Evolutionary conservation across 306 rosid genomes (phyloP), one percentile per base, ranked within the genome.

Genomic region (Begonia peltatifolia): DNA sequence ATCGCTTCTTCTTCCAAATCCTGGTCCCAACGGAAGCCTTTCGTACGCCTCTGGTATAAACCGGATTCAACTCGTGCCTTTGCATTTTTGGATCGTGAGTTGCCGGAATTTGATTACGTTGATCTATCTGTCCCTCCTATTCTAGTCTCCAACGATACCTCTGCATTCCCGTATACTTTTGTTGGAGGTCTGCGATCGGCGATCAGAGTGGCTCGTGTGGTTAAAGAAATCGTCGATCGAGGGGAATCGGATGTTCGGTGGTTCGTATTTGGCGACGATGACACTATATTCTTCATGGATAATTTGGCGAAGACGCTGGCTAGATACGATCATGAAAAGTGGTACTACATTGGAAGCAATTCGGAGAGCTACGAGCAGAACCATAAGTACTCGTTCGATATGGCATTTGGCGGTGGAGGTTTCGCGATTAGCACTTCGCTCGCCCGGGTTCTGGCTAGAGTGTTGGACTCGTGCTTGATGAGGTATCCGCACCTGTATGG

Each of bases 341-440:
- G 97, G 95, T 79, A 90, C 71, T 90, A 90, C 58, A 60, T 90
- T n/a, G 94, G 97, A 43, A 25, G 92, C 5, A 74, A 80, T 63
- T 90, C 94, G 0, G 95, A 90, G 78, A 71, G 73, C 11, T 78
- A 72, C 35, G 80, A 76, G 58, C 92, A 85, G 67, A 83, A 78
- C 63, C 66, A 61, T 17, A 1, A 60, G 6, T 85, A 84, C 16
- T 76, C 83, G 10, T 85, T 80, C 51, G 85, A 71, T 13, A 90
- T 85, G 95, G 97, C 94, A 57, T 82, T 76, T 54, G 90, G 90
- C 4, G 97, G 97, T 14, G 97, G 87, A 7, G 97, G 95, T 54
- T 82, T 90, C 51, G 97, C 90, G 52, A 68, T 90, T 51, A 85
- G 95, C 50, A 69, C 71, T 38, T 72, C 97, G 47, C 56, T 85